These are phyloP conservation scores for Epichloe amarillans DNA, from an alignment of 2,329 filamentous ascomycete species.

Conservation along the genomic window DNA sequence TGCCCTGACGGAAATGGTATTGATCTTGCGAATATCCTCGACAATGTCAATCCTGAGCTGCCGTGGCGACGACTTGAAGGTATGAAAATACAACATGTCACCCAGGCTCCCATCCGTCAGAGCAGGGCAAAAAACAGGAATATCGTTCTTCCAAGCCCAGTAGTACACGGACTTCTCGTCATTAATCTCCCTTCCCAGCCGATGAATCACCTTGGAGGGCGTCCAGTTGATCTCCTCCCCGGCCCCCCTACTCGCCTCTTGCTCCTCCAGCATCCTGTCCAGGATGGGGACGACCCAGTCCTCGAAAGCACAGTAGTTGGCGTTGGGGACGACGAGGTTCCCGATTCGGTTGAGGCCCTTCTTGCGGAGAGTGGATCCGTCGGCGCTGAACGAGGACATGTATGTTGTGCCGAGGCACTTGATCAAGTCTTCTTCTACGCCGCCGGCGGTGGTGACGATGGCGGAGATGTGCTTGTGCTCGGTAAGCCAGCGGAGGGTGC, in stretches of 20 bases:
- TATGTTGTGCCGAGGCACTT: slow-evolving; percentile 95
- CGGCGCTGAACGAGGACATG: slow-evolving; percentile 69
- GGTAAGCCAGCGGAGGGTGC: slow-evolving; percentile 83
- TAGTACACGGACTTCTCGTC: slow-evolving; percentile 86
- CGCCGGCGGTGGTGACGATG: slow-evolving; percentile 90
- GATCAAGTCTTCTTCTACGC: slow-evolving; percentile 95
- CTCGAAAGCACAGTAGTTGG: slow-evolving; percentile 90
- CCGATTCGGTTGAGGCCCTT: slow-evolving; percentile 92
- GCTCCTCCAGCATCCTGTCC: slow-evolving; percentile 87
- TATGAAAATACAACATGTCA: slow-evolving; percentile 98
- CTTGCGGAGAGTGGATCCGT: slow-evolving; percentile 63
- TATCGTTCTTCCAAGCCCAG: slow-evolving; percentile 95
- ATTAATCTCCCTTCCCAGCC: slow-evolving; percentile 87
- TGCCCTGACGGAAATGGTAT: slow-evolving; percentile 78
- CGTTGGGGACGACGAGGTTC: slow-evolving; percentile 89
- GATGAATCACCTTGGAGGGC: slow-evolving; percentile 78
- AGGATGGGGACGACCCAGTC: slow-evolving; percentile 95
- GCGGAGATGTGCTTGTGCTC: slow-evolving; percentile 85
- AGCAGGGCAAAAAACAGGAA: slow-evolving; percentile 93
- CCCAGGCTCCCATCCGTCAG: slow-evolving; percentile 89
- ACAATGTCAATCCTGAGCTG: slow-evolving; percentile 84
- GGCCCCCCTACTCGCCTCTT: slow-evolving; percentile 62
- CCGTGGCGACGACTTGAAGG: slow-evolving; percentile 72
- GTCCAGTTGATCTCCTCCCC: slow-evolving; percentile 76
- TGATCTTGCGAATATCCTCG: slow-evolving; percentile 84